Evolutionary conservation across 225 moss, liverwort and hornwort genomes (phyloP), one percentile per base, ranked within the genome.

Genomic region (Pseudisothecium myosuroides): DNA sequence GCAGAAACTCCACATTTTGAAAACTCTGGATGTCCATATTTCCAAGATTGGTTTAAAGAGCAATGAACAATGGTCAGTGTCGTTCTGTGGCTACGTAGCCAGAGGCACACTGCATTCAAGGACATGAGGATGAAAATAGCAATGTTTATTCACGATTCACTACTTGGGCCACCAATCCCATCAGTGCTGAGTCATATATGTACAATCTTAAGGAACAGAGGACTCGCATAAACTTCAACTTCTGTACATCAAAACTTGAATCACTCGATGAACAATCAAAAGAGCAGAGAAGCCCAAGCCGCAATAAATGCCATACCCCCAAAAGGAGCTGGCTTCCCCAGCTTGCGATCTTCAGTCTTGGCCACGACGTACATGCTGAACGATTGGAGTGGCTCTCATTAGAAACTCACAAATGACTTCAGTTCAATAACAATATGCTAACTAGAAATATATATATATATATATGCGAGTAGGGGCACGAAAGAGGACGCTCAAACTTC

Each of bases 231-330:
- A 41, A 13, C 67, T 84, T 79, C 85, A 80, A 34, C 75, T 75
- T 75, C 67, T 86, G 22, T 68, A 84, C 32, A 88, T 47, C 50
- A 9, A 87, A 75, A 61, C 28, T 85, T 68, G 55, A 36, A 62
- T 66, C 63, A 74, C 76, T 83, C 11, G n/a, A 60, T 78, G 80
- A 41, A 43, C 87, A n/a, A 27, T 97, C 86, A 97, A 80, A 97
- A 94, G 69, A 98, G 90, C 27, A 97, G 91, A 78, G 95, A 94
- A 21, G 90, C 94, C 97, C 97, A 98, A 84, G 95, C 96, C 14
- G 82, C 94, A 81, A 98, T 91, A 19, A 96, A 95, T 52, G 95
- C 94, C 89, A 96, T 92, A 32, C 96, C 96, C 87, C 98, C 98
- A 80, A 95, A 95, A 11, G 96, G 96, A 90, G 97, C 97, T 83